Percentiles rank a stretch among this genome's conserved stretches.
Conservation (phyloP, 805 yeast species). For the Saccharomyces jurei region DNA sequence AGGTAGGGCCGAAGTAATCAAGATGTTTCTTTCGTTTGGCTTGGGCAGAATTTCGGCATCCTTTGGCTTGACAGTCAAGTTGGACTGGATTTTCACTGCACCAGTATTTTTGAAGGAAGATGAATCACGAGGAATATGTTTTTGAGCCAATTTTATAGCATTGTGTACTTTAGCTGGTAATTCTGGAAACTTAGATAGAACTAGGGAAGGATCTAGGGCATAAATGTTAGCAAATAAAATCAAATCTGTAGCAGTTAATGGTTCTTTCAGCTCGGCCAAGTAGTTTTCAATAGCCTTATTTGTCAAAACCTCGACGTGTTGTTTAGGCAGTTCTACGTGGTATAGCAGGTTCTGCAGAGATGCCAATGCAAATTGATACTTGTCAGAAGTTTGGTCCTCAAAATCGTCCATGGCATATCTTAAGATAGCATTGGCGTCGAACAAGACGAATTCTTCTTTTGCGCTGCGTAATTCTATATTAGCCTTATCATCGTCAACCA, state of each 20-base stretch:
- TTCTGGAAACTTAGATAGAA: conserved; percentile 21
- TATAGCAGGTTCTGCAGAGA: conserved; percentile 16
- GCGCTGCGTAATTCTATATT: conserved; percentile 5
- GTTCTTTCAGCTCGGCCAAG: conserved; percentile 21
- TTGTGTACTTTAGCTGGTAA: conserved; percentile 32
- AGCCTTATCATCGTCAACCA: conserved; percentile 10
- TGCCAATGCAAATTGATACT: conserved; percentile 19
- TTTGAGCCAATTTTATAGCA: conserved; percentile 41
- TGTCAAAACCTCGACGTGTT: conserved; percentile 36
- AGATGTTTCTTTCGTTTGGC: conserved; percentile 64
- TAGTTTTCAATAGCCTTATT: conserved; percentile 32
- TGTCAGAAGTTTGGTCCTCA: conserved; percentile 27
- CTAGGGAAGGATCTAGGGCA: conserved; percentile 31
- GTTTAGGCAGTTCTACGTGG: conserved; percentile 31
- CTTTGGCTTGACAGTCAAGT: conserved; percentile 20
- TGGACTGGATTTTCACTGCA: conserved; percentile 22
- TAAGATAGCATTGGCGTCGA: conserved; percentile 63
- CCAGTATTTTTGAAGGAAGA: conserved; percentile 36
- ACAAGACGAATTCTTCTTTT: conserved; percentile 35
- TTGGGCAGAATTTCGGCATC: conserved; percentile 51
- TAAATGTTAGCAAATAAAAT: conserved; percentile 53
- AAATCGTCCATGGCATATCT: conserved; percentile 52
- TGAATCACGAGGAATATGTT: conserved; percentile 28
- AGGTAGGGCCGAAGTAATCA: conserved; percentile 94
- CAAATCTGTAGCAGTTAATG: conserved; percentile 43